These are phyloP conservation scores for Yamadazyma sp. DNA, from an alignment of 1,139 yeast genomes.

Conservation along the genomic window DNA sequence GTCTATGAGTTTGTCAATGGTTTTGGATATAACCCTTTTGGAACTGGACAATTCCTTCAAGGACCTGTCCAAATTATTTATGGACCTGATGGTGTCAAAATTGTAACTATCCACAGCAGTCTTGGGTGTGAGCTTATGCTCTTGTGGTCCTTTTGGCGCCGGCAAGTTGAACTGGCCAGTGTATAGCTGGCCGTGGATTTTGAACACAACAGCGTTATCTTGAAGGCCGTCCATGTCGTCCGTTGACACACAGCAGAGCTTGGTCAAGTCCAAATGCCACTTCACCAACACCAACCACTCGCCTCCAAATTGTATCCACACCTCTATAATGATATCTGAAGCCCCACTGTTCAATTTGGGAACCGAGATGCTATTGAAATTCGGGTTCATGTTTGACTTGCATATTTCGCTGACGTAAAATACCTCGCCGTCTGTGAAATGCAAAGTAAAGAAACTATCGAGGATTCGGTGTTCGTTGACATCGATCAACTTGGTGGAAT, in stretches of 20 bases:
- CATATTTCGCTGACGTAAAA: slow-evolving; percentile 40
- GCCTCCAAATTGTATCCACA: slow-evolving; percentile 20
- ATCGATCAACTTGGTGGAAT: slow-evolving; percentile 10
- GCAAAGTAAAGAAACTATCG: slow-evolving; percentile 31
- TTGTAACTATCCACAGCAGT: slow-evolving; percentile 18
- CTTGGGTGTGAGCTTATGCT: slow-evolving; percentile 1
- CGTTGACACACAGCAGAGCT: background rate
- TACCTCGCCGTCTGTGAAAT: slow-evolving; percentile 18
- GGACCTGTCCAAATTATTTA: slow-evolving; percentile 31
- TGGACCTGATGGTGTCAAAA: slow-evolving; percentile 36
- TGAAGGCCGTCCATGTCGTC: slow-evolving; percentile 14
- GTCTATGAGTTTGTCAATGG: slow-evolving; percentile 17
- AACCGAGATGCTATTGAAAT: slow-evolving; percentile 28
- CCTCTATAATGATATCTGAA: slow-evolving; percentile 20
- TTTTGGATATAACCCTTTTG: slow-evolving; percentile 19
- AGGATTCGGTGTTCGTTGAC: slow-evolving; percentile 18
- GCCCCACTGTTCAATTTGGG: slow-evolving; percentile 20
- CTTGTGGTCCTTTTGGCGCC: background rate
- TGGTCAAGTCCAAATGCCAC: slow-evolving; percentile 11
- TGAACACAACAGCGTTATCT: slow-evolving; percentile 28
- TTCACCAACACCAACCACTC: slow-evolving; percentile 26
- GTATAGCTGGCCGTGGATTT: slow-evolving; percentile 24
- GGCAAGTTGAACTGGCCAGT: slow-evolving; percentile 15
- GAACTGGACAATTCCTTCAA: slow-evolving; percentile 29
- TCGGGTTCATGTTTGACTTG: slow-evolving; percentile 25